phyloP scores from a whole-genome alignment of 495 filamentous ascomycete species.

The Penicillium atrosanguineum region DNA sequence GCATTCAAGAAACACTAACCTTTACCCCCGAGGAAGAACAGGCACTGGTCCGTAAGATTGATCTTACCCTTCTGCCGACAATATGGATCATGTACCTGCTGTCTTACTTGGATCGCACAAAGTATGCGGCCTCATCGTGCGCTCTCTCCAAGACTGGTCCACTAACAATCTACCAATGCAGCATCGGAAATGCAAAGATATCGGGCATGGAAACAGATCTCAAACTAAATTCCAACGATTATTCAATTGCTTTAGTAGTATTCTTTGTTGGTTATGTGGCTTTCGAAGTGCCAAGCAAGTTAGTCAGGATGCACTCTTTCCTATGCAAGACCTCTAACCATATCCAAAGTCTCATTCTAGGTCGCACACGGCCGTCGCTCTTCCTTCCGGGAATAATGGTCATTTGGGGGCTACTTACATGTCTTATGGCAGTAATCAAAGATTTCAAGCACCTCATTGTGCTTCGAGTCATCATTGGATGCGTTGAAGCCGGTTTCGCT shows the following conservation, averaged over 20 bases:
- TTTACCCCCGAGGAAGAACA: conserved; percentile 23
- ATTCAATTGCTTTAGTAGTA: conserved; percentile 34
- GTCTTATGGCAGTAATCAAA: conserved; percentile 43
- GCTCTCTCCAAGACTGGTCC: not conserved
- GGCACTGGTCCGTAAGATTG: conserved; percentile 46
- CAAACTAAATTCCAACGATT: conserved; percentile 31
- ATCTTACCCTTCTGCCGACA: conserved; percentile 45
- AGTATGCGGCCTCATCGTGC: conserved; percentile 9
- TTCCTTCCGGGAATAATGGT: conserved; percentile 46
- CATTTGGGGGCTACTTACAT: conserved; percentile 36
- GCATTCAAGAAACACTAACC: conserved; percentile 1
- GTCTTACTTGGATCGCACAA: conserved; percentile 48
- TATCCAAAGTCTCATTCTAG: conserved; percentile 36
- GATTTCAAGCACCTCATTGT: conserved; percentile 42
- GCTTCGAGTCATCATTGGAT: conserved; percentile 33
- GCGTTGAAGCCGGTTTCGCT: conserved; percentile 43
- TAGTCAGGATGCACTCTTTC: not conserved
- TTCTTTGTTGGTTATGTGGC: conserved; percentile 49
- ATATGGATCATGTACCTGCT: conserved; percentile 52
- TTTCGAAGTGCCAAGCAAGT: conserved; percentile 43
- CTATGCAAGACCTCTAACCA: too few species aligned
- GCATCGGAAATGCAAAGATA: conserved; percentile 47
- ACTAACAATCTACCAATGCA: not conserved
- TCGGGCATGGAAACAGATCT: conserved; percentile 44
- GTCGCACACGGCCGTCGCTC: conserved; percentile 37